Conservation (phyloP, 208 protist species). For the Trichomonas tenax region DNA sequence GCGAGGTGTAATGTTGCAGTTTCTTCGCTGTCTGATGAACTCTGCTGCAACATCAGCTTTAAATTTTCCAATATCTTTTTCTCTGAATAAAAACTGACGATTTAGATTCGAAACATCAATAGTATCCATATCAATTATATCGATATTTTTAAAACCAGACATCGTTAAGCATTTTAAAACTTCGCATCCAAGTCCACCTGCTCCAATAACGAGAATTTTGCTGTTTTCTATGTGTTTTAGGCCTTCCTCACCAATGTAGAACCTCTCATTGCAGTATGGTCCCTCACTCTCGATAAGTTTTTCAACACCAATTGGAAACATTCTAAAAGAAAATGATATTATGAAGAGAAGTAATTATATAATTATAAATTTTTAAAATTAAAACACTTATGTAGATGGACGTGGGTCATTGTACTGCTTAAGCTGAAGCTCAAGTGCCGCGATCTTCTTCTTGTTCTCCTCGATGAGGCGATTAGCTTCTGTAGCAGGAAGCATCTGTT, state of each 20-base stretch:
- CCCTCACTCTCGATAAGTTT: too few species aligned
- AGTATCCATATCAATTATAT: constrained; percentile 79
- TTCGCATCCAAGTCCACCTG: constrained; percentile 74
- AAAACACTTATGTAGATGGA: neutral
- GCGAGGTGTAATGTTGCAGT: constrained; percentile 57
- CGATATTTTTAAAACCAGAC: constrained; percentile 53
- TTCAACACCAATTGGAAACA: too few species aligned
- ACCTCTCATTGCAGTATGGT: too few species aligned
- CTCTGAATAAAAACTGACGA: constrained; percentile 69
- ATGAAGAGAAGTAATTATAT: too few species aligned
- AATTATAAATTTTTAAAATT: neutral
- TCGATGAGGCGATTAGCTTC: neutral
- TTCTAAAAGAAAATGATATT: too few species aligned
- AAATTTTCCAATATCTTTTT: constrained; percentile 49
- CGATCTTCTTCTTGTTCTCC: constrained; percentile 13
- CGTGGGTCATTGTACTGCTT: neutral
- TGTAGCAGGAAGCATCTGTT: neutral
- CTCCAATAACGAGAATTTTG: constrained; percentile 61
- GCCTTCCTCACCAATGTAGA: too few species aligned
- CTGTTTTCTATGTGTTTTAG: neutral
- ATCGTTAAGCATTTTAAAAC: constrained; percentile 69
- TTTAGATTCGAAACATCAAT: constrained; percentile 78
- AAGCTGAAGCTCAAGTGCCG: neutral
- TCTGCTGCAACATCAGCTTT: constrained; percentile 61
- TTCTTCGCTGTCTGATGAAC: constrained; percentile 64